Evolutionary conservation across 768 basidiomycete species (phyloP).

Genomic region (Tulasnella sp.): DNA sequence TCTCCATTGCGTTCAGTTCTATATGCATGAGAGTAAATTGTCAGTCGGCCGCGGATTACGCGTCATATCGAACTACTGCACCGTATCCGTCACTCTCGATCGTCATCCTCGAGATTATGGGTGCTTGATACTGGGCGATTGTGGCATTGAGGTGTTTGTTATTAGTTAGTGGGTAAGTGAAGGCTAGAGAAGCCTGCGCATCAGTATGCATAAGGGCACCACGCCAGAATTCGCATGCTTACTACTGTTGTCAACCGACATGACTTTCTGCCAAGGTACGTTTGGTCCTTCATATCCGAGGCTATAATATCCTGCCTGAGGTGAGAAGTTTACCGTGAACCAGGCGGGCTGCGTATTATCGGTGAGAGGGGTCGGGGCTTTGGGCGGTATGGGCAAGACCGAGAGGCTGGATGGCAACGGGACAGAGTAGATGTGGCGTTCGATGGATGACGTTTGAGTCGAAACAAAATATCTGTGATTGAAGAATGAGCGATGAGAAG

Average conservation of each 20-base stretch:
- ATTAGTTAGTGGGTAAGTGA: constrained; percentile 55
- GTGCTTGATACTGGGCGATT: constrained; percentile 56
- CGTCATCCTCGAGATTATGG: constrained; percentile 58
- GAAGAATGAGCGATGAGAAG: not conserved
- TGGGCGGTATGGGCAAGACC: constrained; percentile 19
- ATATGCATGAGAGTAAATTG: constrained; percentile 16
- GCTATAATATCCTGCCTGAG: constrained; percentile 74
- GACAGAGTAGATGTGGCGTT: constrained; percentile 76
- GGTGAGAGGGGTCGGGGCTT: constrained; percentile 24
- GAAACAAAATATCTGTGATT: constrained; percentile 74
- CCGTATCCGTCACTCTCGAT: constrained; percentile 76
- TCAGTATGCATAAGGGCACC: not conserved
- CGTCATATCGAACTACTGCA: constrained; percentile 35
- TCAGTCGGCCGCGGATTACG: not conserved
- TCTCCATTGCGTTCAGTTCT: constrained; percentile 87
- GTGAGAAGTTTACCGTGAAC: constrained; percentile 68
- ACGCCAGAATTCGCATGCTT: constrained; percentile 19
- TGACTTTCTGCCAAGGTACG: constrained; percentile 78
- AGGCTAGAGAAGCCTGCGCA: constrained; percentile 25
- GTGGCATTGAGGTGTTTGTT: constrained; percentile 58
- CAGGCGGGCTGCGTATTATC: constrained; percentile 36
- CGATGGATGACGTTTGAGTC: constrained; percentile 68
- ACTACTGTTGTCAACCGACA: constrained; percentile 44
- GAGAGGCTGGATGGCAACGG: constrained; percentile 45
- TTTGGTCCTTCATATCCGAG: constrained; percentile 70